Evolutionary conservation across 306 rosid genomes (phyloP), one percentile per base, ranked within the genome.

Genomic region (Inga laurina): DNA sequence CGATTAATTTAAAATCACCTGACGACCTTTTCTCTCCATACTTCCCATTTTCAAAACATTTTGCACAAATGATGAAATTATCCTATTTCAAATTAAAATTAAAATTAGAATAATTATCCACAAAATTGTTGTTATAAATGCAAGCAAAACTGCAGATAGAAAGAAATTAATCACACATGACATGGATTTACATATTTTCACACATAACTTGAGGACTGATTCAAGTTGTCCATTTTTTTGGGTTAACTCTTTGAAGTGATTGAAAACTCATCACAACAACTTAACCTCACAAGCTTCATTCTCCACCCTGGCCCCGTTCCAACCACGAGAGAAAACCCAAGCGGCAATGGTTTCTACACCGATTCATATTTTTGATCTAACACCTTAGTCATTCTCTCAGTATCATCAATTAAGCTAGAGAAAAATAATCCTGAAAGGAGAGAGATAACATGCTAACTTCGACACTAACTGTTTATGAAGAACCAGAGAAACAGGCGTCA

Each of bases 11-110:
- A 75, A 89, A 94, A 84, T 92, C 95, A 85, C 90, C 91, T 78
- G 81, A 72, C n/a, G 83, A 82, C 84, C 91, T 88, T 77, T 87
- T 86, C 86, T 94, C 98, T 75, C 98, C 98, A 54, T 76, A 92
- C 45, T 86, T 90, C 82, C 92, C 94, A 76, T 81, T 81, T 76
- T 89, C 74, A 89, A 86, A 94, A 84, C 99, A 96, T 65, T 92
- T 89, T 7, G 46, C 43, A 67, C 99, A 94, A 81, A 90, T 83
- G 10, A 82, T 56, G 77, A 84, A 88, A 76, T 90, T 86, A 66
- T 86, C 98, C 99, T 96, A 94, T 81, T 27, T 27, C n/a, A 84
- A 19, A 56, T 43, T 66, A 80, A 71, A 27, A 83, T 72, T 32
- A 83, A 73, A 27, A 82, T 74, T 24, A 80, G 32, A 90, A 80